phyloP scores from a whole-genome alignment of 176 grass and related monocot genomes.

The Tillandsia leiboldiana region DNA sequence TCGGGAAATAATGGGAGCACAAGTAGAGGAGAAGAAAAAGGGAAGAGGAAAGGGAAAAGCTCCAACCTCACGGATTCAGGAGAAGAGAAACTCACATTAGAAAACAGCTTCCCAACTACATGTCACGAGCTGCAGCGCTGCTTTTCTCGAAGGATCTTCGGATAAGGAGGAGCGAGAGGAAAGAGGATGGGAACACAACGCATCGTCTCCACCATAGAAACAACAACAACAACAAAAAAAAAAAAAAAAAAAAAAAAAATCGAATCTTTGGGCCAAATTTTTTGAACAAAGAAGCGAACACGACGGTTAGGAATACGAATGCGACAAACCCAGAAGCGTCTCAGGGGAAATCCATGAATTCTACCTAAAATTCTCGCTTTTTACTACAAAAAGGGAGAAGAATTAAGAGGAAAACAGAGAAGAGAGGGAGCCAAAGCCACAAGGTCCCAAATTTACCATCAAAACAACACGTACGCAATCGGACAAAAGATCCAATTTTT shows the following conservation, averaged over 20 bases:
- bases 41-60: background rate
- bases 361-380: constrained; percentile 1
- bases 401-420: background rate
- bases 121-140: constrained; percentile 55
- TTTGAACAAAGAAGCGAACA: background rate
- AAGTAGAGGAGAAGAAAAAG: background rate
- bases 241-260: constrained; percentile 19
- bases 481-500: constrained; percentile 1
- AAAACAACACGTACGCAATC: background rate
- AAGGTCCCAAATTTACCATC: constrained; percentile 1
- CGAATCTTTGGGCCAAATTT: constrained; percentile 4
- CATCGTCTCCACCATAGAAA: constrained; percentile 26
- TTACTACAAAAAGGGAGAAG: constrained; percentile 4
- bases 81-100: constrained; percentile 16
- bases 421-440: constrained; percentile 6
- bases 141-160: constrained; percentile 29
- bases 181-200: constrained; percentile 4
- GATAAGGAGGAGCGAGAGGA: constrained; percentile 36
- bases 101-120: constrained; percentile 38
- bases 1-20: constrained; percentile 8
- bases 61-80: constrained; percentile 11
- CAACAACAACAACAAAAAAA: no score
- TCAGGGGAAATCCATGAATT: constrained; percentile 32
- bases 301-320: background rate
- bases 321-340: constrained; percentile 12